Evolutionary conservation across 257 asterid species (phyloP).

Genomic region (Jacaranda copaia): DNA sequence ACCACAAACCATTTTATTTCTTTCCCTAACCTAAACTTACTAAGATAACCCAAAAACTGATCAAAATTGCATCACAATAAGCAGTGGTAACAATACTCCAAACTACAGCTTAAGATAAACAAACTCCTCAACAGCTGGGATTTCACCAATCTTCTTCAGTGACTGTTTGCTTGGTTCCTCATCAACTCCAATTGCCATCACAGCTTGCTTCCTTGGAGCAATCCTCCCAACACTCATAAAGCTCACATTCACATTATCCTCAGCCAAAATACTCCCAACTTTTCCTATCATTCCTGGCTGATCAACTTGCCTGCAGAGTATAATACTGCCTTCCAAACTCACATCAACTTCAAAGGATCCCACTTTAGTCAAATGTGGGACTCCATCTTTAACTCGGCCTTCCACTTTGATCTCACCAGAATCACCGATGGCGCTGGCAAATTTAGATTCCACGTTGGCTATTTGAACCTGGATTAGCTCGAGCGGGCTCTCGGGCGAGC

Average conservation of each 20-base stretch:
- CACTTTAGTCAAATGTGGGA: conserved; percentile 69
- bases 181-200: conserved; percentile 82
- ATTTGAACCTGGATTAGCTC: conserved; percentile 73
- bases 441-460: conserved; percentile 71
- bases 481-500: conserved; percentile 69
- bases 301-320: conserved; percentile 75
- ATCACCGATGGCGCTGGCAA: conserved; percentile 70
- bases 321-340: conserved; percentile 75
- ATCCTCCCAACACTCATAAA: conserved; percentile 77
- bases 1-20: neutral
- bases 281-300: conserved; percentile 87
- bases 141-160: conserved; percentile 66
- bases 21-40: neutral
- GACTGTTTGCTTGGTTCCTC: conserved; percentile 64
- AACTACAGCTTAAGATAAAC: conserved; percentile 62
- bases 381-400: conserved; percentile 70
- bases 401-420: conserved; percentile 67
- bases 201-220: conserved; percentile 68
- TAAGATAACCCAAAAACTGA: neutral
- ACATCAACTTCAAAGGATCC: conserved; percentile 79
- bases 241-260: conserved; percentile 73
- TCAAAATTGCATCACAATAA: neutral
- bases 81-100: neutral
- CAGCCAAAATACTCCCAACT: conserved; percentile 71
- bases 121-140: conserved; percentile 67